Conservation (phyloP, 202 grass and related monocot genomes). For the Musa balbisiana region DNA sequence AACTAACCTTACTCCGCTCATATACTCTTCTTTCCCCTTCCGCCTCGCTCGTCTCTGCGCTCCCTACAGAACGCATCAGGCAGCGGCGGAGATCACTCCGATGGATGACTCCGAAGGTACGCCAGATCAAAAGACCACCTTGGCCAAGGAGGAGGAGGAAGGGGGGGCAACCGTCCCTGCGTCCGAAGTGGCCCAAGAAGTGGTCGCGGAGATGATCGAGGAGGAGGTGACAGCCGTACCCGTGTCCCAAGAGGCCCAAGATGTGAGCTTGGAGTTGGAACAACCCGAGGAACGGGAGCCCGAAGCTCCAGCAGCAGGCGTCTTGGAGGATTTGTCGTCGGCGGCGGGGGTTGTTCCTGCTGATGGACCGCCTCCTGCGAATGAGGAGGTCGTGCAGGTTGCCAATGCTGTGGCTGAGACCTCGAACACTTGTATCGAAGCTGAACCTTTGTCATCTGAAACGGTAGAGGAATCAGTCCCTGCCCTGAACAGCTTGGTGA, state of each 20-base stretch:
- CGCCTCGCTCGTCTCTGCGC: background rate
- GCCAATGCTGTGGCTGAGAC: too few relatives aligned
- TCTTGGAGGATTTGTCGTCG: background rate
- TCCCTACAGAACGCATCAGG: background rate
- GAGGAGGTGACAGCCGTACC: background rate
- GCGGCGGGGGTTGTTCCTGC: background rate
- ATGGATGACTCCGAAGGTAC: background rate
- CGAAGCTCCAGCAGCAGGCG: background rate
- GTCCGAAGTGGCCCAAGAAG: too few relatives aligned
- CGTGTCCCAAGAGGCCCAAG: background rate
- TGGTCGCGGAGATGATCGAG: background rate
- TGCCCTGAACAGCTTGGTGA: background rate
- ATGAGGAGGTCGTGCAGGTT: too few relatives aligned
- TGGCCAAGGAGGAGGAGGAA: too few relatives aligned
- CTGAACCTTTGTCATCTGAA: background rate
- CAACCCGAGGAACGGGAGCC: background rate
- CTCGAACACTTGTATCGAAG: too few relatives aligned
- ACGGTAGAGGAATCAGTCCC: background rate
- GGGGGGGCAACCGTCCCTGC: background rate
- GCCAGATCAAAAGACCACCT: background rate
- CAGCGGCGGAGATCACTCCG: too few relatives aligned
- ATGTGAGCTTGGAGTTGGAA: background rate
- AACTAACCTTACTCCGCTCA: background rate
- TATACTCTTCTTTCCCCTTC: background rate
- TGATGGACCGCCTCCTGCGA: background rate